phyloP scores from a whole-genome alignment of 2,329 filamentous ascomycete genomes.

The Alternaria incomplexa region DNA sequence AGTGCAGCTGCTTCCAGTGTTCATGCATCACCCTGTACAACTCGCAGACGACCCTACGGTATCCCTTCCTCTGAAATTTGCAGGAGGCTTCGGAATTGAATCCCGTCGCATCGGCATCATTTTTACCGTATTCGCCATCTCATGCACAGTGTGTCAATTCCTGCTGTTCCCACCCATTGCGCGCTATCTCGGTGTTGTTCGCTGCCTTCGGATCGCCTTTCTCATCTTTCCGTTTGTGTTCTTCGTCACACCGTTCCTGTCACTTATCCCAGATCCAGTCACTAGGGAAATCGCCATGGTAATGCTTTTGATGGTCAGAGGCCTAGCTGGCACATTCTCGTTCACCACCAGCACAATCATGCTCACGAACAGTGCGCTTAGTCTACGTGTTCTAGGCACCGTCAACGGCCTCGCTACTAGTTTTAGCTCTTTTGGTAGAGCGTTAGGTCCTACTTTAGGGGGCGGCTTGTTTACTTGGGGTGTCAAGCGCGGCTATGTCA shows the following conservation, averaged over 20 bases:
- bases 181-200: conserved; percentile 73
- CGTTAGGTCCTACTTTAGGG: conserved; percentile 75
- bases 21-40: conserved; percentile 76
- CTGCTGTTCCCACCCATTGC: conserved; percentile 81
- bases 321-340: conserved; percentile 77
- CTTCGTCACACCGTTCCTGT: conserved; percentile 80
- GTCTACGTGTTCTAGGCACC: conserved; percentile 79
- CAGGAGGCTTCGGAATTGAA: conserved; percentile 77
- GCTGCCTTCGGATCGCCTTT: conserved; percentile 72
- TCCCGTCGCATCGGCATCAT: conserved; percentile 81
- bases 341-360: conserved; percentile 92
- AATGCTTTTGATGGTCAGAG: conserved; percentile 73
- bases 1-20: conserved; percentile 73
- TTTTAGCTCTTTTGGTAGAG: conserved; percentile 79
- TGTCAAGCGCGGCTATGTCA: conserved; percentile 74
- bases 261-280: conserved; percentile 61
- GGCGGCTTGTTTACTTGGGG: conserved; percentile 79
- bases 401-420: conserved; percentile 90
- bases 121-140: conserved; percentile 81
- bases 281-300: conserved; percentile 68
- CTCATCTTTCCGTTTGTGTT: conserved; percentile 76
- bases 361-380: conserved; percentile 83
- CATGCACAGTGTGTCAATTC: conserved; percentile 84
- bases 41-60: conserved; percentile 60
- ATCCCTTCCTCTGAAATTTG: conserved; percentile 78